Conservation (phyloP, 495 filamentous ascomycete genomes). For the Aspergillus nidulans region DNA sequence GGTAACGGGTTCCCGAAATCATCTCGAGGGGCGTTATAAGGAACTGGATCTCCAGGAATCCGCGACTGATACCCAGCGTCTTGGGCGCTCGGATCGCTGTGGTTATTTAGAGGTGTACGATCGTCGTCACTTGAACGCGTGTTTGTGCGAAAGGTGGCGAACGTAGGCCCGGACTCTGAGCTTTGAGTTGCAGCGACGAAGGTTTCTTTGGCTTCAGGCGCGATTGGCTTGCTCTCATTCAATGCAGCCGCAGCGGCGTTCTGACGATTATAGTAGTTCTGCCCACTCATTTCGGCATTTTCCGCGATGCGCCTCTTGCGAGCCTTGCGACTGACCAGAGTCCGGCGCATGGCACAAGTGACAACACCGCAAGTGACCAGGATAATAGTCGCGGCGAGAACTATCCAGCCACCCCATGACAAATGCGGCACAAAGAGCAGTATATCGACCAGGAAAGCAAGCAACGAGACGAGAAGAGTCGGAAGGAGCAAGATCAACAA, state of each 20-base stretch:
- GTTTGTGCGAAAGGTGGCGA: constrained; percentile 70
- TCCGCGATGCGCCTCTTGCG: constrained; percentile 86
- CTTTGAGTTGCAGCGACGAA: constrained; percentile 43
- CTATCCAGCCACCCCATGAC: constrained; percentile 92
- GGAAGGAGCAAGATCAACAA: constrained; percentile 82
- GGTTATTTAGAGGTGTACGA: constrained; percentile 71
- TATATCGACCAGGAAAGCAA: constrained; percentile 94
- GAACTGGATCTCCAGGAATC: constrained; percentile 21
- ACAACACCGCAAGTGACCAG: constrained; percentile 79
- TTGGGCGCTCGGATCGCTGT: constrained; percentile 28
- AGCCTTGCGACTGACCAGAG: constrained; percentile 86
- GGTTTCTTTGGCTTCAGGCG: constrained; percentile 49
- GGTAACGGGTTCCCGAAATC: constrained; percentile 65
- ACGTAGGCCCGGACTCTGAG: constrained; percentile 61
- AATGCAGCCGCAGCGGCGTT: constrained; percentile 44
- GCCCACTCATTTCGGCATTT: constrained; percentile 91
- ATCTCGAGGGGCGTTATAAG: constrained; percentile 51
- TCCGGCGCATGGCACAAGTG: constrained; percentile 95
- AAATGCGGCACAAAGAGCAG: constrained; percentile 92
- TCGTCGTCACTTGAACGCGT: constrained; percentile 71
- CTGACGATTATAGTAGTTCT: constrained; percentile 81
- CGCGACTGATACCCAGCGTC: constrained; percentile 19
- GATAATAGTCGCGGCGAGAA: constrained; percentile 84
- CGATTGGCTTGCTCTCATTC: constrained; percentile 32
- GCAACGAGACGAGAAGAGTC: constrained; percentile 75